Conservation (phyloP, 768 basidiomycete genomes). For the Inosperma sp. region DNA sequence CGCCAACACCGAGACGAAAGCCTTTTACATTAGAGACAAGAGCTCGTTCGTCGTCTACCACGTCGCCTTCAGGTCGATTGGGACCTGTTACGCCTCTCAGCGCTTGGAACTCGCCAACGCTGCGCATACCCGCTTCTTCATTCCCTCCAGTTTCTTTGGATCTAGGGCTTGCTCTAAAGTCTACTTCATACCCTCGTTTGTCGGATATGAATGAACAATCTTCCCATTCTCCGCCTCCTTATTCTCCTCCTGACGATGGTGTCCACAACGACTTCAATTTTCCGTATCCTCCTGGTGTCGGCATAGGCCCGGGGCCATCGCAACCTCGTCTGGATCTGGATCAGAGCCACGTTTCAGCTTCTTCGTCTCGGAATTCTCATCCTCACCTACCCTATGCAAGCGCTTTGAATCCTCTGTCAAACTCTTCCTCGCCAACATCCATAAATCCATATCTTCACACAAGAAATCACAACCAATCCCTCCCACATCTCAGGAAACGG, state of each 20-base stretch:
- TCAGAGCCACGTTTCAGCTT: not conserved
- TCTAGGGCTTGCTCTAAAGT: not conserved
- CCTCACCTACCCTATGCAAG: not conserved
- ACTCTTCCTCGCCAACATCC: not conserved
- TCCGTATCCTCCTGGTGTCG: not conserved
- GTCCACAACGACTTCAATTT: not conserved
- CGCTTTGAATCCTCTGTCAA: not conserved
- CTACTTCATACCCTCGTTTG: slow-evolving; percentile 5
- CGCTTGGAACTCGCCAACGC: too few species aligned
- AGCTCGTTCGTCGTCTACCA: too few species aligned
- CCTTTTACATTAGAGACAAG: too few species aligned
- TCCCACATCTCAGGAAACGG: not conserved
- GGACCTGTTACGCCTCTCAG: too few species aligned
- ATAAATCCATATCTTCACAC: not conserved
- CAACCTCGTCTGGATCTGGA: too few species aligned
- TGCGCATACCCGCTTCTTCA: not conserved
- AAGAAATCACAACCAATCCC: not conserved
- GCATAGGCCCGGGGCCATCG: too few species aligned
- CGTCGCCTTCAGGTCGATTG: too few species aligned
- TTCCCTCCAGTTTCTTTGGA: not conserved
- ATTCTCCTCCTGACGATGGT: not conserved
- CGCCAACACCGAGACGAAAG: too few species aligned
- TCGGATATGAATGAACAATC: slow-evolving; percentile 1
- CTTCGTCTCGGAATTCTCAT: not conserved
- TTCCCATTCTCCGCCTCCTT: slow-evolving; percentile 2